Conservation (phyloP, 768 basidiomycete genomes). For the Tephrocybe sp. region DNA sequence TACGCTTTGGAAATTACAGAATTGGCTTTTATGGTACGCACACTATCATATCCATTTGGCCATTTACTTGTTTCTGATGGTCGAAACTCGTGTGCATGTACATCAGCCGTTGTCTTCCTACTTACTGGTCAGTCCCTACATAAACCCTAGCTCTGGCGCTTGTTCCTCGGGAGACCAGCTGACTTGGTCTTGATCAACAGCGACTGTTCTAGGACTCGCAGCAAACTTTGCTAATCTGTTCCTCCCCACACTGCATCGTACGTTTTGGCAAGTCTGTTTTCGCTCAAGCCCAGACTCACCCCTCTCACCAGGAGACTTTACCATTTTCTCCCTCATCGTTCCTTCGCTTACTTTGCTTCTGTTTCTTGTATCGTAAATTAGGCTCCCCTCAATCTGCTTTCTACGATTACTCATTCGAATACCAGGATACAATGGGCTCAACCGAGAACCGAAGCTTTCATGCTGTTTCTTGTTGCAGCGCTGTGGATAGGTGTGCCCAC, state of each 20-base stretch:
- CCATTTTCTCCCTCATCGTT: constrained; percentile 64
- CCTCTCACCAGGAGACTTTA: constrained; percentile 55
- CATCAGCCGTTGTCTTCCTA: constrained; percentile 42
- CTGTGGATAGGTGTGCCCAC: constrained; percentile 64
- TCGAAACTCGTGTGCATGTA: constrained; percentile 3
- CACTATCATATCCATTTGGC: constrained; percentile 4
- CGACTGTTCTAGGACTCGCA: constrained; percentile 63
- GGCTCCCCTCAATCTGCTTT: not conserved
- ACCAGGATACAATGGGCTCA: constrained; percentile 67
- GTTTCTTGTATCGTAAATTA: constrained; percentile 53
- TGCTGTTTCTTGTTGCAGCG: constrained; percentile 52
- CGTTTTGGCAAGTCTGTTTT: constrained; percentile 21
- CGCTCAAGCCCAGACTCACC: constrained; percentile 2
- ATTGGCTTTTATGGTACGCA: constrained; percentile 44
- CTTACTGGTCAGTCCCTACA: constrained; percentile 35
- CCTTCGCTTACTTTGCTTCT: constrained; percentile 63
- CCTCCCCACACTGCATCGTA: constrained; percentile 63
- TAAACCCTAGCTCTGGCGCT: constrained; percentile 1
- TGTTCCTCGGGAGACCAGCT: constrained; percentile 1
- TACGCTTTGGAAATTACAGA: constrained; percentile 58
- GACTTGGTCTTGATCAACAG: constrained; percentile 21
- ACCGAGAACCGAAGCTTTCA: constrained; percentile 58
- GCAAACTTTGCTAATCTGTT: constrained; percentile 68
- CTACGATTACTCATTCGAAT: constrained; percentile 5
- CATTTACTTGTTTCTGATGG: not conserved